Base-by-base conservation (phyloP, 202 grass and related monocot genomes). In the Eragrostis tef region DNA sequence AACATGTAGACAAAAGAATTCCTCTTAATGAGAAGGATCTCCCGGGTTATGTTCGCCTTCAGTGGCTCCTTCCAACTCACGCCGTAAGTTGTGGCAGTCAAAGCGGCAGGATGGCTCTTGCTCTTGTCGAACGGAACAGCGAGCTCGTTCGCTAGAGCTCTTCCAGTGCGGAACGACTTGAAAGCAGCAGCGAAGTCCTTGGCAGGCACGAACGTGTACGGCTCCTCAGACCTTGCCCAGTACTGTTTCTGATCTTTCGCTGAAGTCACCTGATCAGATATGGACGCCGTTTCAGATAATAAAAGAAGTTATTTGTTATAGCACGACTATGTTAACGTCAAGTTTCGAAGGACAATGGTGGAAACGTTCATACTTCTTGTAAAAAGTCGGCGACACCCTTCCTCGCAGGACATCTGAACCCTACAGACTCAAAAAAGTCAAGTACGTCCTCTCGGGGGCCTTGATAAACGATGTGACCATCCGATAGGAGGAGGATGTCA, bases 371-470 rank as follows among this genome's bases (percentile, higher is more conserved):
- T 92, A 87, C 83, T 79, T 97, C 93, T 91, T 97, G 93, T 69
- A 97, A 69, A 57, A 97, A 97, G 77, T 97, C 93, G 0, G 93
- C 90, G 29, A 97, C 84, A 22, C 93, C 93, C 75, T 97, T 93
- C 71, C 90, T 86, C 1, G 86, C 81, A 1, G 93, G 93, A 57
- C 93, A 97, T 80, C 85, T 97, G 79, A 97, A 97, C 21, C 93
- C 93, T 79, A 91, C 80, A 11, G 70, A 83, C 67, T 91, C 87
- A 19, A 93, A 93, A 74, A 97, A 97, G 46, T 93, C 94, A 16
- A 92, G 80, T 16, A 97, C 90, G 73, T 94, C 15, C 69, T 89
- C 89, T 11, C 88, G 89, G 17, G 91, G 91, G 1, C 94, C 94
- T 51, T 92, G 94, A 63, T 97, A 97, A 26, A 97, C 94, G 22